Percentiles rank a stretch among this genome's conserved stretches.
Evolutionary conservation across 495 filamentous ascomycete genomes (phyloP).

Genomic region (Aspergillus funiculosus): DNA sequence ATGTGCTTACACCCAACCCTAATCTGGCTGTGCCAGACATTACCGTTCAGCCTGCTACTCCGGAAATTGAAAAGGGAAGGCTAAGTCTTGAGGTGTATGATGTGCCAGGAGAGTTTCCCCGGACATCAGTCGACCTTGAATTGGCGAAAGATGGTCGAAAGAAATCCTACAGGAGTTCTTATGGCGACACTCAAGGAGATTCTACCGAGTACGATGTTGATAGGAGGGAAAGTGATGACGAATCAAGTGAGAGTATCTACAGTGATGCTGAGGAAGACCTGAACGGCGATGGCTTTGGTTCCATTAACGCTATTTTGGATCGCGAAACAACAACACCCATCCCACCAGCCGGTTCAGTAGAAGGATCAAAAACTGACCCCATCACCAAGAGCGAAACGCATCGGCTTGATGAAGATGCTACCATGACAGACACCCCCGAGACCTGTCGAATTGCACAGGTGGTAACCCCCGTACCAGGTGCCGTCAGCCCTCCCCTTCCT

Average conservation of each 20-base stretch:
- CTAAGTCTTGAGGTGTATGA: conserved; percentile 32
- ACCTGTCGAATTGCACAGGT: conserved; percentile 22
- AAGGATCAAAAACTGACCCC: too few relatives aligned
- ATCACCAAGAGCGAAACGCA: too few relatives aligned
- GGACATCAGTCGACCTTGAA: conserved; percentile 22
- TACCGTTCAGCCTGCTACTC: conserved; percentile 43
- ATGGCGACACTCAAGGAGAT: not conserved
- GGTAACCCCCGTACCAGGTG: conserved; percentile 20
- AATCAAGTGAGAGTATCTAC: conserved; percentile 65
- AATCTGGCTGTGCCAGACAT: conserved; percentile 39
- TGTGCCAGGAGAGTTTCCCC: conserved; percentile 36
- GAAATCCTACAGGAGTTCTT: conserved; percentile 10
- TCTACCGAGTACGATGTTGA: conserved; percentile 16
- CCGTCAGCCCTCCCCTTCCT: conserved; percentile 13
- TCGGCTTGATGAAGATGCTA: conserved; percentile 5
- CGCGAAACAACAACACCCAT: conserved; percentile 29
- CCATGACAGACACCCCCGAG: conserved; percentile 14
- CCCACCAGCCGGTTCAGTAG: not conserved
- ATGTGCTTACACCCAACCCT: conserved; percentile 4
- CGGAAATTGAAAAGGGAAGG: conserved; percentile 34
- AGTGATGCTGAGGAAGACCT: conserved; percentile 83
- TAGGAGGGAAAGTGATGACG: conserved; percentile 39
- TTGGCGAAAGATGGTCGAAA: not conserved
- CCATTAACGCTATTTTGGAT: conserved; percentile 78
- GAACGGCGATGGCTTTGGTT: conserved; percentile 72